Evolutionary conservation across 2,329 filamentous ascomycete genomes (phyloP).

Genomic region (Chaetomiaceae sp.): DNA sequence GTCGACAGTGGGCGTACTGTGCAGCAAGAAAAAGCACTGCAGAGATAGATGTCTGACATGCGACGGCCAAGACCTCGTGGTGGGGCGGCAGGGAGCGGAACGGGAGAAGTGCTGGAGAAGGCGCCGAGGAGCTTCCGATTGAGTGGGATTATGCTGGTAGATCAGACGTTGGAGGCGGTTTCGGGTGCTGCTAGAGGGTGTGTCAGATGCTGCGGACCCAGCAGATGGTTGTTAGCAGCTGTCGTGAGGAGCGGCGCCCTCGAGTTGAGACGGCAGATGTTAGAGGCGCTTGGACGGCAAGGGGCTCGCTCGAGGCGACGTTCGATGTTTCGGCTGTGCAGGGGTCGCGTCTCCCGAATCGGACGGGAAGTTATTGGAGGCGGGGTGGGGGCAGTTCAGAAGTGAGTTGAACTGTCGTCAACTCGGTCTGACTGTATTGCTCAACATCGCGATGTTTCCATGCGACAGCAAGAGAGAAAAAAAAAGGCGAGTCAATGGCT

Average conservation of each 20-base stretch:
- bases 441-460: too few relatives aligned
- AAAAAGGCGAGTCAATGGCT: too few relatives aligned
- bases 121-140: constrained; percentile 6
- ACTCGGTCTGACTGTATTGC: too few relatives aligned
- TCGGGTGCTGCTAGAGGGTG: constrained; percentile 34
- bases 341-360: too few relatives aligned
- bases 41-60: too few relatives aligned
- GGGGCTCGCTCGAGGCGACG: constrained; percentile 28
- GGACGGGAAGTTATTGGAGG: too few relatives aligned
- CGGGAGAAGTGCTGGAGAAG: background rate
- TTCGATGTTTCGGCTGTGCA: constrained; percentile 35
- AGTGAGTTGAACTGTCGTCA: too few relatives aligned
- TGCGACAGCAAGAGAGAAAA: too few relatives aligned
- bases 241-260: constrained; percentile 25
- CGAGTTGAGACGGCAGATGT: constrained; percentile 40
- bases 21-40: too few relatives aligned
- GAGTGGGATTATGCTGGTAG: constrained; percentile 29
- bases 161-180: constrained; percentile 42
- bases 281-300: constrained; percentile 40
- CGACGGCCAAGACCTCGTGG: background rate
- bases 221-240: constrained; percentile 24
- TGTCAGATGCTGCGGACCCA: constrained; percentile 32
- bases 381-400: too few relatives aligned
- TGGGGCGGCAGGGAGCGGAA: constrained; percentile 6
- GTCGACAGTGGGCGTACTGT: too few relatives aligned